Conservation (phyloP, 208 protist genomes). For the Leishmania tarentolae region DNA sequence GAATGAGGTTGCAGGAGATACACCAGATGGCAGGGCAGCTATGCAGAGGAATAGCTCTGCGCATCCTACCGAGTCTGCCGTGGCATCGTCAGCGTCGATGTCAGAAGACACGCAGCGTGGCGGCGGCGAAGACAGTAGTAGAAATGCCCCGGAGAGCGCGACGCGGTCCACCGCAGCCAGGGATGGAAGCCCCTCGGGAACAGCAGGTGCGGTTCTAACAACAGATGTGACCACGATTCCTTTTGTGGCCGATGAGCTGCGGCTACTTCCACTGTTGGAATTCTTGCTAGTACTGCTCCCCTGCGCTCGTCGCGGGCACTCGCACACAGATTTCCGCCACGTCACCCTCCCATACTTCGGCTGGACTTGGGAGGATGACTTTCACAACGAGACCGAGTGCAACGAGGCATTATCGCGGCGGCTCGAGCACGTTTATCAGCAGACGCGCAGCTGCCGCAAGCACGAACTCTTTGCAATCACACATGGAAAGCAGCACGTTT, state of each 20-base stretch:
- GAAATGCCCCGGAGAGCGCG: not conserved
- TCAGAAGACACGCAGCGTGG: not conserved
- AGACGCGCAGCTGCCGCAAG: constrained; percentile 34
- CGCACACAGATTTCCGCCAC: constrained; percentile 55
- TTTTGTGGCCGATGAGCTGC: constrained; percentile 63
- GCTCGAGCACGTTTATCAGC: constrained; percentile 68
- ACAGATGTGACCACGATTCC: constrained; percentile 55
- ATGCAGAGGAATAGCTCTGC: not conserved
- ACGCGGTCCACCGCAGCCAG: not conserved
- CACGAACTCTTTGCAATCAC: constrained; percentile 20
- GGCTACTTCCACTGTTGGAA: constrained; percentile 64
- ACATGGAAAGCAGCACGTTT: constrained; percentile 31
- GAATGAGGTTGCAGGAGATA: not conserved
- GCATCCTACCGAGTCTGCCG: not conserved
- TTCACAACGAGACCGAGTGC: constrained; percentile 74
- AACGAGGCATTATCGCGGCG: constrained; percentile 45
- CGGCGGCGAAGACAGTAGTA: not conserved
- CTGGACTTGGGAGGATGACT: constrained; percentile 89
- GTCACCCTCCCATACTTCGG: constrained; percentile 57
- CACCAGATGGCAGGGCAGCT: not conserved
- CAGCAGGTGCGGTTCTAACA: constrained; percentile 21
- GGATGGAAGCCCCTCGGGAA: not conserved
- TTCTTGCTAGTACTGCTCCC: constrained; percentile 72
- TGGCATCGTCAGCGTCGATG: not conserved
- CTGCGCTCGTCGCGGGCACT: constrained; percentile 24